Base-by-base conservation (phyloP, 2,329 filamentous ascomycete species). In the Cordyceps cateniannulata region DNA sequence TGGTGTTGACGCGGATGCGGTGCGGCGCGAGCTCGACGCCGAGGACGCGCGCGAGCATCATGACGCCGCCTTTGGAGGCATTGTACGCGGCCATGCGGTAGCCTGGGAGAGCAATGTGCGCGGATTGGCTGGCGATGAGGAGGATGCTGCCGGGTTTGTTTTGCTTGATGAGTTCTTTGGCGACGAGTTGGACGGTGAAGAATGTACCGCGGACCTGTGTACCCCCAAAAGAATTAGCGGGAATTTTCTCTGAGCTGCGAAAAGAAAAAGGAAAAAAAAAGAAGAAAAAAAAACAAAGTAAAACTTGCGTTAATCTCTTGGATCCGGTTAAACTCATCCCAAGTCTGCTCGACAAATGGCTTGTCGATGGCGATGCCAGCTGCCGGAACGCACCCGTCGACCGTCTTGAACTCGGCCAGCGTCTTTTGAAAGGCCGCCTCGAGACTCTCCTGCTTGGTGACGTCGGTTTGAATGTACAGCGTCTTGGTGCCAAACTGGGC, bases 281-380 rank as follows among this genome's bases (percentile, higher is more conserved):
- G 32, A 20, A 38, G 18, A 25, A 22, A 8, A 32, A 18, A 25
- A 27, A 22, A 48, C 29, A 8, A 8, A 4, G 8, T 29, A 8
- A 29, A 29, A 29, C 32, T 66, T 29, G 76, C 76, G 60, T 79
- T 78, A 35, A 77, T 73, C 0, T 77, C 72, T 45, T 75, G 72
- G 27, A 78, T 73, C 3, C 69, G 68, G 10, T 68, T 72, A 14
- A 73, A 73, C 52, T 78, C 76, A 2, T 74, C 73, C 74, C 75
- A 77, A 0, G 73, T 76, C 54, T 78, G 75, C 0, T 78, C 75
- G 1, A 77, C 53, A 59, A 78, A 78, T 0, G 76, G 76, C 64
- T 77, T 77, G 61, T 78, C 76, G 29, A 77, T 71, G 7, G 72
- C 74, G 47, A 78, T 73, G 2, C 75, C 76, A 1, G 74, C 74